These are phyloP conservation scores for Boletus rufocinnamomeus DNA, from an alignment of 768 basidiomycete species.

Conservation along the genomic window DNA sequence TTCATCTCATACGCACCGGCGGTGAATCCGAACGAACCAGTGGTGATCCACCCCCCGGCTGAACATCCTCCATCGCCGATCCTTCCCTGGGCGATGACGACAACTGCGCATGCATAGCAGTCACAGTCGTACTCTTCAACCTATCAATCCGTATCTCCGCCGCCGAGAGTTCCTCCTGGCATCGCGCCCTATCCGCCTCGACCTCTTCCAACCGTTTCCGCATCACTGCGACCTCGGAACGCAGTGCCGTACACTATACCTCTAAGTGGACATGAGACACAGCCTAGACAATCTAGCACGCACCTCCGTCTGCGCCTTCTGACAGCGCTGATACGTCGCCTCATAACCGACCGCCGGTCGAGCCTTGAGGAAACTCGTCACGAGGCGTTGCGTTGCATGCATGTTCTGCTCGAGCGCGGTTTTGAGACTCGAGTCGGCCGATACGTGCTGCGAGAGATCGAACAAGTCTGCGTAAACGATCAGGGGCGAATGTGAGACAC, in stretches of 20 bases:
- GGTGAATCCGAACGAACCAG: slow-evolving; percentile 60
- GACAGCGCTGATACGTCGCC: slow-evolving; percentile 47
- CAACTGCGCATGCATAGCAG: slow-evolving; percentile 44
- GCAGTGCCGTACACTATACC: slow-evolving; percentile 55
- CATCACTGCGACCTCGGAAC: slow-evolving; percentile 57
- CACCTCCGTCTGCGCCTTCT: slow-evolving; percentile 63
- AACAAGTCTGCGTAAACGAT: slow-evolving; percentile 30
- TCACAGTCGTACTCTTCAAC: slow-evolving; percentile 54
- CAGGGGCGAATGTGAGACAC: not conserved
- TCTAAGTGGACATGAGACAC: slow-evolving; percentile 12
- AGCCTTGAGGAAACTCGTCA: slow-evolving; percentile 54
- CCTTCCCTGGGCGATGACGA: slow-evolving; percentile 37
- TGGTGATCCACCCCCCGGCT: slow-evolving; percentile 44
- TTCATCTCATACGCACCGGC: slow-evolving; percentile 62
- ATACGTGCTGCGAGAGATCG: slow-evolving; percentile 36
- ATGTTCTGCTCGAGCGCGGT: slow-evolving; percentile 55
- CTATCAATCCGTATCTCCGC: slow-evolving; percentile 68
- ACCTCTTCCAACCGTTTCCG: slow-evolving; percentile 52
- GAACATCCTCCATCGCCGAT: slow-evolving; percentile 28
- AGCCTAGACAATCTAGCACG: slow-evolving; percentile 17
- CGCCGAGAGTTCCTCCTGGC: slow-evolving; percentile 50
- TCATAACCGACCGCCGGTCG: slow-evolving; percentile 37
- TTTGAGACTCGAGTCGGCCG: slow-evolving; percentile 34
- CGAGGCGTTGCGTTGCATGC: slow-evolving; percentile 58
- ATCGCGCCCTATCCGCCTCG: slow-evolving; percentile 49